A percentile compares a stretch with the other conserved stretches of the same genome.
These are phyloP conservation scores for Prunus armeniaca DNA, from an alignment of 306 rosid genomes.

Conservation along the genomic window DNA sequence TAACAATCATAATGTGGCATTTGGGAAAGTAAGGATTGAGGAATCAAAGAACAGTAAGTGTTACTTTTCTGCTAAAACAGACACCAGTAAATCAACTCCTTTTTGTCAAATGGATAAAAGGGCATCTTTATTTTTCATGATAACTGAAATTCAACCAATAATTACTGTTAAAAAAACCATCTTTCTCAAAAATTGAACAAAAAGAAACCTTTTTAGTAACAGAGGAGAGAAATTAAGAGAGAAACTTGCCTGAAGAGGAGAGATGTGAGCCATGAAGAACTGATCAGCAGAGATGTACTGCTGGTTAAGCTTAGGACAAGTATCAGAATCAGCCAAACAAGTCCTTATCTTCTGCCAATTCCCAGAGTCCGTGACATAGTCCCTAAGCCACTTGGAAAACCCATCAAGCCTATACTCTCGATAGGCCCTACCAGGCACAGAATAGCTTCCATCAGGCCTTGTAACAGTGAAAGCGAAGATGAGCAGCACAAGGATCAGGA, in stretches of 20 bases:
- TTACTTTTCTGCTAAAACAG: neutral
- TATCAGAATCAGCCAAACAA: constrained; percentile 73
- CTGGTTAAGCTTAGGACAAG: constrained; percentile 47
- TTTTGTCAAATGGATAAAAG: too few relatives aligned
- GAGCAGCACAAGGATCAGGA: constrained; percentile 55
- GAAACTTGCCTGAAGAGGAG: constrained; percentile 75
- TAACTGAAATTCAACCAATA: neutral
- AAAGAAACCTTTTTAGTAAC: neutral
- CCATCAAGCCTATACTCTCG: constrained; percentile 56
- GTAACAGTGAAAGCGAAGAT: constrained; percentile 75
- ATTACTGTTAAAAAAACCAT: neutral
- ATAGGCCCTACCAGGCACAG: constrained; percentile 52
- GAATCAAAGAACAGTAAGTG: neutral
- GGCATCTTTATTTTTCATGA: neutral
- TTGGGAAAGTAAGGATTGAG: neutral
- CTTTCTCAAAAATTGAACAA: neutral
- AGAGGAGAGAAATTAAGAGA: neutral
- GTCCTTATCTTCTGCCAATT: constrained; percentile 62
- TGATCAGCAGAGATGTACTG: constrained; percentile 55
- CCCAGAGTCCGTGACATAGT: constrained; percentile 43
- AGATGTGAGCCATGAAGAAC: constrained; percentile 57
- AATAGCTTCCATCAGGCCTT: constrained; percentile 50
- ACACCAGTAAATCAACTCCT: neutral
- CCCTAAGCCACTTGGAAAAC: constrained; percentile 66
- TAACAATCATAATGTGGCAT: neutral